Evolutionary conservation across 257 asterid species (phyloP).

Genomic region (Petunia secreta): DNA sequence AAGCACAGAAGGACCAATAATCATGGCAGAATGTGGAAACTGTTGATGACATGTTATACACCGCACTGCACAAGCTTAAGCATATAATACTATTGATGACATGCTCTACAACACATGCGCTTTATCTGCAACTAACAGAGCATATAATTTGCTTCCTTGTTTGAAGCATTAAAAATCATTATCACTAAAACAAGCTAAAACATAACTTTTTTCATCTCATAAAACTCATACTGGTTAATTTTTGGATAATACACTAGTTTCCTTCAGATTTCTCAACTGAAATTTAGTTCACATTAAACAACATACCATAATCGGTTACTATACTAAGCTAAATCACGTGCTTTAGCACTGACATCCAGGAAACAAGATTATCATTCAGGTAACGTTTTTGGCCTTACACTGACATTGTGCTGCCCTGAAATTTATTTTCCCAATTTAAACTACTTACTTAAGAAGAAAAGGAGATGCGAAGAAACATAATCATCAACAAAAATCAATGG

Average conservation of each 20-base stretch:
- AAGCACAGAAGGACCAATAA: background rate
- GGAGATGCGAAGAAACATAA: too few relatives aligned
- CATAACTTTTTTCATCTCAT: background rate
- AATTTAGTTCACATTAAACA: background rate
- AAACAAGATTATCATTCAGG: background rate
- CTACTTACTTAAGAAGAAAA: background rate
- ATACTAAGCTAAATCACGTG: background rate
- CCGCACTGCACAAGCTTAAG: background rate
- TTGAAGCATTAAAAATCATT: conserved; percentile 3
- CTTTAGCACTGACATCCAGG: background rate
- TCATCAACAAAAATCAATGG: too few relatives aligned
- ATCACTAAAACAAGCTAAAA: background rate
- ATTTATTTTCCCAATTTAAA: conserved; percentile 12
- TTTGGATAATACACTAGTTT: background rate
- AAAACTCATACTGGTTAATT: background rate
- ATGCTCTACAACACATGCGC: background rate
- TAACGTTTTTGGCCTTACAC: conserved; percentile 15
- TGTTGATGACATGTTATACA: too few relatives aligned
- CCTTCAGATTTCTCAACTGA: background rate
- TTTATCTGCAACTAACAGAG: background rate
- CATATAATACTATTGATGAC: background rate
- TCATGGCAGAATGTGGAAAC: conserved; percentile 8
- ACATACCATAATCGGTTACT: background rate
- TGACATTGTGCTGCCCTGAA: background rate
- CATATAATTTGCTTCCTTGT: background rate